phyloP scores from a whole-genome alignment of 192 early-diverging fungal genomes.

The Entomortierella lignicola region DNA sequence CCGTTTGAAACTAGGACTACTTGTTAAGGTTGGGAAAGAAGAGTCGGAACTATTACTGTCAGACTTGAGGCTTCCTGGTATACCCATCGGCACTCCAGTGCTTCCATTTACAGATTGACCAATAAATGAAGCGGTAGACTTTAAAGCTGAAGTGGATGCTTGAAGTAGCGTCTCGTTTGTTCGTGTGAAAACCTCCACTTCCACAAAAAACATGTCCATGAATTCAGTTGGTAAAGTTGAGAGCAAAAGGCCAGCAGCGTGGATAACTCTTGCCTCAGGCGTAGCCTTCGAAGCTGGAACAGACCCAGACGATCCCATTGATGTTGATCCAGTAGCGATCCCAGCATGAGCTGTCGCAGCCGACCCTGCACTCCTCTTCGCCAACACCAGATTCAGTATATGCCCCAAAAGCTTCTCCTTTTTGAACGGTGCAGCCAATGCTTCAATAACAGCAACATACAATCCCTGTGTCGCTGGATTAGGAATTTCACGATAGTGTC shows the following conservation, averaged over 20 bases:
- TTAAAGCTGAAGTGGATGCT: conserved; percentile 21
- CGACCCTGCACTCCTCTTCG: conserved; percentile 56
- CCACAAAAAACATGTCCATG: conserved; percentile 47
- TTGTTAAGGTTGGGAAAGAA: neutral
- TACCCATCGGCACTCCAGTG: neutral
- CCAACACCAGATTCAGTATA: conserved; percentile 56
- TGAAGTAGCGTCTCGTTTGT: conserved; percentile 37
- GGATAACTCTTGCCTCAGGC: conserved; percentile 57
- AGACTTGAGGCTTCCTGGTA: conserved; percentile 16
- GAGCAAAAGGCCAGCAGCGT: conserved; percentile 64
- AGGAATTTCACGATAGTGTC: conserved; percentile 69
- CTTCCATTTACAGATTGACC: conserved; percentile 37
- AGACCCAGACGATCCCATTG: neutral
- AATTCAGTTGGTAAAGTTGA: conserved; percentile 58
- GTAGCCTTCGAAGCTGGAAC: conserved; percentile 27
- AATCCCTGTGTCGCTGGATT: conserved; percentile 71
- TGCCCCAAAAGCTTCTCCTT: conserved; percentile 55
- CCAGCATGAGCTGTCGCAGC: conserved; percentile 49
- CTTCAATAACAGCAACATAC: conserved; percentile 62
- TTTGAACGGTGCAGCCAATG: conserved; percentile 55
- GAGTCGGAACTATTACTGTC: conserved; percentile 4
- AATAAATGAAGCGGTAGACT: conserved; percentile 12
- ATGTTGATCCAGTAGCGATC: conserved; percentile 56
- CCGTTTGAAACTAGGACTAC: conserved; percentile 8
- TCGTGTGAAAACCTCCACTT: conserved; percentile 40